phyloP scores from a whole-genome alignment of 2,329 filamentous ascomycete genomes.

The Neopestalotiopsis rosae region DNA sequence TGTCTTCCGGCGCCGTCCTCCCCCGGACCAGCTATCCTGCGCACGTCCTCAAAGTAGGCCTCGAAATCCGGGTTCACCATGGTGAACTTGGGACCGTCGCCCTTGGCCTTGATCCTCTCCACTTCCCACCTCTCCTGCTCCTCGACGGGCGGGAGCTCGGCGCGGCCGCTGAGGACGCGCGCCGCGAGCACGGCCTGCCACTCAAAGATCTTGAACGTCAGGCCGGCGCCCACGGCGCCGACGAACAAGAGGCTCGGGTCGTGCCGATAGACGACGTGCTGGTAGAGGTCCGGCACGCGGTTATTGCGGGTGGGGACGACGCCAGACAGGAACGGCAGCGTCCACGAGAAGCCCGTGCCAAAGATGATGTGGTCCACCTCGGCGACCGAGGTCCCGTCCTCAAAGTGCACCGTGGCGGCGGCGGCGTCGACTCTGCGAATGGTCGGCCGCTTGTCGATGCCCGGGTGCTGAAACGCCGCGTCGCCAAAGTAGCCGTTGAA shows the following conservation, averaged over 20 bases:
- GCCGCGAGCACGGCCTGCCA: conserved; percentile 70
- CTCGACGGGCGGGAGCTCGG: conserved; percentile 50
- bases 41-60: conserved; percentile 65
- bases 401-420: conserved; percentile 55
- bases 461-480: conserved; percentile 31
- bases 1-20: conserved; percentile 48
- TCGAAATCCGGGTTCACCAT: conserved; percentile 67
- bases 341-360: conserved; percentile 71
- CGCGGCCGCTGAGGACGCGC: conserved; percentile 60
- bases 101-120: conserved; percentile 56
- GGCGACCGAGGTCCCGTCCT: conserved; percentile 56
- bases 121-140: conserved; percentile 63
- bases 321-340: conserved; percentile 62
- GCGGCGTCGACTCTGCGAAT: conserved; percentile 49
- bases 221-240: conserved; percentile 59
- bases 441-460: conserved; percentile 40
- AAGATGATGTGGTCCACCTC: conserved; percentile 69
- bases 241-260: conserved; percentile 64
- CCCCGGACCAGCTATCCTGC: conserved; percentile 53
- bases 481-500: conserved; percentile 35
- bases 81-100: conserved; percentile 62
- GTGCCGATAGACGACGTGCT: conserved; percentile 59
- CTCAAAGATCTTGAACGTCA: conserved; percentile 74
- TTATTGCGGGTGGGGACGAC: conserved; percentile 56
- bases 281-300: conserved; percentile 60